These are phyloP conservation scores for Candida glucosophila DNA, from an alignment of 1,139 yeast genomes.

Conservation along the genomic window DNA sequence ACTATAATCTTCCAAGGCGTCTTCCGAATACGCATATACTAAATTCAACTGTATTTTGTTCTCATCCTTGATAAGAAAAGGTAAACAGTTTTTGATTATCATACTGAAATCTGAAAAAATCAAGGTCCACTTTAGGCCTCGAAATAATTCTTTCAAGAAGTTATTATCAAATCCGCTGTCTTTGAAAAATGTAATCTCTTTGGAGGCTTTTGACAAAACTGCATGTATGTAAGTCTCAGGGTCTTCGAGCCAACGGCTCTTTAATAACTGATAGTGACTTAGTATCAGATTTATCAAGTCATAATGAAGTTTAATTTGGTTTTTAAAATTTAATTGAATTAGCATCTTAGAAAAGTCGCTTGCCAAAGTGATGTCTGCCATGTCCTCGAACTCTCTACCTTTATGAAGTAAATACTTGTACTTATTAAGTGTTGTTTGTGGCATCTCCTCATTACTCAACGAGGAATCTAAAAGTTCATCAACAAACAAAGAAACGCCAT, in stretches of 20 bases:
- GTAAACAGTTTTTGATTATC: constrained; percentile 12
- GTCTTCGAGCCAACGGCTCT: constrained; percentile 11
- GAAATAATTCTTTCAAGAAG: constrained; percentile 14
- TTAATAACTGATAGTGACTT: constrained; percentile 11
- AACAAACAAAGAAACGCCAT: constrained; percentile 15
- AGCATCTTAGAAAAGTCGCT: constrained; percentile 12
- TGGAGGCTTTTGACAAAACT: constrained; percentile 10
- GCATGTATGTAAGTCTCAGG: constrained; percentile 13
- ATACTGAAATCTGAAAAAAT: constrained; percentile 20
- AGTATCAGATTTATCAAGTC: constrained; percentile 11
- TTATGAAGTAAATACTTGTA: constrained; percentile 7
- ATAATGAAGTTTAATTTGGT: constrained; percentile 10
- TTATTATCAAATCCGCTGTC: constrained; percentile 15
- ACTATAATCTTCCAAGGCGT: constrained; percentile 10
- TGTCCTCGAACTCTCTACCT: constrained; percentile 4
- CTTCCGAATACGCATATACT: constrained; percentile 12
- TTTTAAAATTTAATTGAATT: constrained; percentile 14
- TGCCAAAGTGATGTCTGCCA: constrained; percentile 5
- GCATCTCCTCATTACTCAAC: constrained; percentile 3
- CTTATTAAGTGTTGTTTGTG: constrained; percentile 6
- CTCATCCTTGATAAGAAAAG: constrained; percentile 10
- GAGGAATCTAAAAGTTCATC: constrained; percentile 10
- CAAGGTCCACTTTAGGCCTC: constrained; percentile 21
- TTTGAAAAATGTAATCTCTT: constrained; percentile 13
- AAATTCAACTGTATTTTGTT: constrained; percentile 10